Evolutionary conservation across 352 stramenopile species (phyloP).

Genomic region (Pythium angustatum): DNA sequence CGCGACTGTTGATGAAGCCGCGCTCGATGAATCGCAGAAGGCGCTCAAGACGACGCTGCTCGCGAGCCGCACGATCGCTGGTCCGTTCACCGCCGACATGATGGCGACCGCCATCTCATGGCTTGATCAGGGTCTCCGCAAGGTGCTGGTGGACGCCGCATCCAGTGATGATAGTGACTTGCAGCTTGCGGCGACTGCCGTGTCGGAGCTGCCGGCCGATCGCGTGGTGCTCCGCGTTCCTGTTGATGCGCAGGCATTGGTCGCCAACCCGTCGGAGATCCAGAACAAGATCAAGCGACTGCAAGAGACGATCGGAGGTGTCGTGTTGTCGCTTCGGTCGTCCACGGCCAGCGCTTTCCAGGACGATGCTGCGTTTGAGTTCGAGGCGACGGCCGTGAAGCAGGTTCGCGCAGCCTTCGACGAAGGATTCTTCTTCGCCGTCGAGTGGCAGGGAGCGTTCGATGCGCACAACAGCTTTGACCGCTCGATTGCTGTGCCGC

Average conservation of each 20-base stretch:
- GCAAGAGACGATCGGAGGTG: slow-evolving; percentile 34
- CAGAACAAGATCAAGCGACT: slow-evolving; percentile 44
- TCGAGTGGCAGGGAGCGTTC: slow-evolving; percentile 38
- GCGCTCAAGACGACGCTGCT: slow-evolving; percentile 48
- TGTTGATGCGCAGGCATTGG: slow-evolving; percentile 37
- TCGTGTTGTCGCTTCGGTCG: slow-evolving; percentile 47
- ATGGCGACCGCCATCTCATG: slow-evolving; percentile 54
- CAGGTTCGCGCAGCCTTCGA: slow-evolving; percentile 43
- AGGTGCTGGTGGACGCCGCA: slow-evolving; percentile 54
- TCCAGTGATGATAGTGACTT: slow-evolving; percentile 50
- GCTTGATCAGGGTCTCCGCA: slow-evolving; percentile 64
- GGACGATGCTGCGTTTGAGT: slow-evolving; percentile 28
- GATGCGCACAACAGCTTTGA: slow-evolving; percentile 23
- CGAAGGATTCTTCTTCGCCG: slow-evolving; percentile 52
- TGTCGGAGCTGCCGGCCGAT: slow-evolving; percentile 60
- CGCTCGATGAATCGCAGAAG: slow-evolving; percentile 31
- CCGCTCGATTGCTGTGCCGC: slow-evolving; percentile 32
- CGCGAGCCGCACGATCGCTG: slow-evolving; percentile 50
- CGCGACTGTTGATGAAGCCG: slow-evolving; percentile 12
- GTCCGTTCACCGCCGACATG: slow-evolving; percentile 61
- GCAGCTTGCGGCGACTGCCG: slow-evolving; percentile 50
- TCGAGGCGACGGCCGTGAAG: slow-evolving; percentile 36
- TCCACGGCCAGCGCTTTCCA: slow-evolving; percentile 20
- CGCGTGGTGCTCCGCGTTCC: slow-evolving; percentile 66
- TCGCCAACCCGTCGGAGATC: slow-evolving; percentile 21